A percentile compares a stretch with the other conserved stretches of the same genome.
Evolutionary conservation across 768 basidiomycete genomes (phyloP).

Genomic region (Suillus brevipes): DNA sequence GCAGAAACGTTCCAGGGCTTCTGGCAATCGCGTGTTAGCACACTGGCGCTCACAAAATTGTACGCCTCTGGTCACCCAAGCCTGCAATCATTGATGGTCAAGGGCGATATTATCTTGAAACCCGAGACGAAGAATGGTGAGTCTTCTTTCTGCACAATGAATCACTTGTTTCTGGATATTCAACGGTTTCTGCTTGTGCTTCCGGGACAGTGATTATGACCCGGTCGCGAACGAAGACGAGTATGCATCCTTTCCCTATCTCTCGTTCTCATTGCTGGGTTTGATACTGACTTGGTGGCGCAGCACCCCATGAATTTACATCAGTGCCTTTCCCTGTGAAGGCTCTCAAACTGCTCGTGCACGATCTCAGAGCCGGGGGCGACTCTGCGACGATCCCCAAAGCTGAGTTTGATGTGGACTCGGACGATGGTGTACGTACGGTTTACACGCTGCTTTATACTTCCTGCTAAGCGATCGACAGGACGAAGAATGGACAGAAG

Average conservation of each 20-base stretch:
- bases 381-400: conserved; percentile 69
- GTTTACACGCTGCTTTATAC: neutral
- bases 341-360: conserved; percentile 84
- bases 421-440: conserved; percentile 70
- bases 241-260: conserved; percentile 47
- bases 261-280: conserved; percentile 11
- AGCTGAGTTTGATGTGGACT: conserved; percentile 59
- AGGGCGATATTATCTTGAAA: conserved; percentile 88
- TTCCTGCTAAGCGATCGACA: conserved; percentile 26
- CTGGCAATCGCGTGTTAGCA: conserved; percentile 88
- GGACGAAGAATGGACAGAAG: conserved; percentile 95
- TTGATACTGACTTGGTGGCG: conserved; percentile 22
- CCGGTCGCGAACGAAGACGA: conserved; percentile 81
- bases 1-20: conserved; percentile 93
- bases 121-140: conserved; percentile 80
- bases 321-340: conserved; percentile 88
- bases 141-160: conserved; percentile 29
- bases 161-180: conserved; percentile 14
- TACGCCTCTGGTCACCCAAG: conserved; percentile 65
- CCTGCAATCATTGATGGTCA: conserved; percentile 71
- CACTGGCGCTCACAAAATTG: conserved; percentile 76
- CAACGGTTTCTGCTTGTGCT: conserved; percentile 23
- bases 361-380: conserved; percentile 79
- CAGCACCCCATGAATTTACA: conserved; percentile 87
- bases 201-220: conserved; percentile 86